A percentile compares a stretch with the other conserved stretches of the same genome.
phyloP scores from a whole-genome alignment of 2,329 filamentous ascomycete genomes.

The Pseudogymnoascus sp. region DNA sequence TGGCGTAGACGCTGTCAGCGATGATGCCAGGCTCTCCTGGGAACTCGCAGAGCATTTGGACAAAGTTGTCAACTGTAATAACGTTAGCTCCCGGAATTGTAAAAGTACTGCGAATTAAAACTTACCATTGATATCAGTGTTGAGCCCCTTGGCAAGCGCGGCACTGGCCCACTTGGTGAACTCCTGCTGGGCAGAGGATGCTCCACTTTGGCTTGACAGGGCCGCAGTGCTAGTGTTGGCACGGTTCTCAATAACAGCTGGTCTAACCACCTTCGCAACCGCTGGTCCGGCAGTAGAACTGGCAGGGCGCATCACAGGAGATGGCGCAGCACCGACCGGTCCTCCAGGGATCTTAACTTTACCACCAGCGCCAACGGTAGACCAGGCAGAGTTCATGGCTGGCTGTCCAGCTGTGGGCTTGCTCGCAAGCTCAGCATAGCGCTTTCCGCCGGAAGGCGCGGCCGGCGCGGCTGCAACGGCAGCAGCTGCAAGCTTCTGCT shows the following conservation, averaged over 20 bases:
- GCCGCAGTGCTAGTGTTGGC: slow-evolving; percentile 39
- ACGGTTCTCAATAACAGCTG: slow-evolving; percentile 32
- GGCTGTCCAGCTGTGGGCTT: slow-evolving; percentile 50
- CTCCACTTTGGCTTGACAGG: slow-evolving; percentile 31
- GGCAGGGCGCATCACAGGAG: slow-evolving; percentile 32
- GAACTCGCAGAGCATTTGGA: slow-evolving; percentile 65
- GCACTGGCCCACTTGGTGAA: slow-evolving; percentile 88
- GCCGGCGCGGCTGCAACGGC: slow-evolving; percentile 38
- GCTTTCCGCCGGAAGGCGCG: slow-evolving; percentile 57
- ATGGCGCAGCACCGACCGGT: slow-evolving; percentile 43
- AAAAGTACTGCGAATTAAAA: slow-evolving; percentile 15
- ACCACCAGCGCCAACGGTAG: slow-evolving; percentile 87
- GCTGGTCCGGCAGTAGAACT: slow-evolving; percentile 26
- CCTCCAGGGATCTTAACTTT: slow-evolving; percentile 73
- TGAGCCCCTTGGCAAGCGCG: slow-evolving; percentile 68
- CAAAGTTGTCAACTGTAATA: slow-evolving; percentile 58
- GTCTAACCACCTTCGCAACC: slow-evolving; percentile 46
- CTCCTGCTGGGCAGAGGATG: slow-evolving; percentile 66
- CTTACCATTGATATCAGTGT: slow-evolving; percentile 60
- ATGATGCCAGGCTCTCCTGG: slow-evolving; percentile 75
- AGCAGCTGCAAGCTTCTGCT: slow-evolving; percentile 58
- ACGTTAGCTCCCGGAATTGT: background rate
- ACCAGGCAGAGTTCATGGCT: slow-evolving; percentile 65
- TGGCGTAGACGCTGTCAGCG: slow-evolving; percentile 80
- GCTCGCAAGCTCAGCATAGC: slow-evolving; percentile 88